These are phyloP conservation scores for Vitrella brassicaformis DNA, from an alignment of 73 alveolate genomes.

Conservation along the genomic window DNA sequence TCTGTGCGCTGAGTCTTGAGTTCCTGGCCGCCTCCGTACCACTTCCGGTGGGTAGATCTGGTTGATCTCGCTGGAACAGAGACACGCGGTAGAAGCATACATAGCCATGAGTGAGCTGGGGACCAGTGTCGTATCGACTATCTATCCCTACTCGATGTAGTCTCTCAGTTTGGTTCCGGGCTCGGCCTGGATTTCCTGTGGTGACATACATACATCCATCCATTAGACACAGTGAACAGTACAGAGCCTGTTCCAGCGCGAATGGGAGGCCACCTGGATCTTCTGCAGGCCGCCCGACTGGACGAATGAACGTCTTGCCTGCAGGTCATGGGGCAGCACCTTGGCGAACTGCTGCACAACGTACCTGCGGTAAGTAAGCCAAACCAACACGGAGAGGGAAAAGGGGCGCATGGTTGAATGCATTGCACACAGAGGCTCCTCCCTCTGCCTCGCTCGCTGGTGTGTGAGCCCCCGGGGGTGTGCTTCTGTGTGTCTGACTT, in stretches of 20 bases:
- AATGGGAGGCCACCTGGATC: slow-evolving; percentile 22
- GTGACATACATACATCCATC: not conserved
- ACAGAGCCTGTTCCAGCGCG: slow-evolving; percentile 3
- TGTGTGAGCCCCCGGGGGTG: too few species aligned
- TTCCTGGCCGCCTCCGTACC: slow-evolving; percentile 47
- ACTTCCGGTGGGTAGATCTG: slow-evolving; percentile 81
- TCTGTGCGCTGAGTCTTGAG: too few species aligned
- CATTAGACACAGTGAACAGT: slow-evolving; percentile 7
- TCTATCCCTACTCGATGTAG: too few species aligned
- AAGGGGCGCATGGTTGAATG: too few species aligned
- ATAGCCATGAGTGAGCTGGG: too few species aligned
- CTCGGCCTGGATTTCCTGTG: slow-evolving; percentile 46
- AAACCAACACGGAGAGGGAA: too few species aligned
- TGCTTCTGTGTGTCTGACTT: too few species aligned
- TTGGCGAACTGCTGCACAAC: slow-evolving; percentile 78
- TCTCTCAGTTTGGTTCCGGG: slow-evolving; percentile 72
- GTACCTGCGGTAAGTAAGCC: too few species aligned
- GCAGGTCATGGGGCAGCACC: slow-evolving; percentile 35
- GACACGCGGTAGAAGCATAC: too few species aligned
- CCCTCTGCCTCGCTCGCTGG: too few species aligned
- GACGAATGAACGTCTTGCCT: slow-evolving; percentile 74
- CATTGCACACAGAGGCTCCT: too few species aligned
- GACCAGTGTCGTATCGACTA: too few species aligned
- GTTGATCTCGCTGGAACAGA: slow-evolving; percentile 77
- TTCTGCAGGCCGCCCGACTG: slow-evolving; percentile 58